phyloP scores from a whole-genome alignment of 192 early-diverging fungal species.

The Entophlyctis helioformis region DNA sequence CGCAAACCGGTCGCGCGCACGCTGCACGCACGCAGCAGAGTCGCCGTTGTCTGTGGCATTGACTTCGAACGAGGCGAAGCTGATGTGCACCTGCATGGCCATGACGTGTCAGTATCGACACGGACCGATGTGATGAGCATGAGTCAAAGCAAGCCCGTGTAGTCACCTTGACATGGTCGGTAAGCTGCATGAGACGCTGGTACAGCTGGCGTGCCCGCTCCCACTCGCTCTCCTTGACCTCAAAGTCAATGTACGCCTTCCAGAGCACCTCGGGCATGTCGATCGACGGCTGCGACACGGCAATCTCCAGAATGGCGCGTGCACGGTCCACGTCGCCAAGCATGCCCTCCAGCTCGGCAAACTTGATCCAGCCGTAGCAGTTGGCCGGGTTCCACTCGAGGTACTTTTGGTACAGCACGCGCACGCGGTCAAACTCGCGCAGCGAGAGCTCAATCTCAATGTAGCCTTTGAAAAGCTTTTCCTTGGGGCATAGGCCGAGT shows the following conservation, averaged over 20 bases:
- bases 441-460: conserved; percentile 90
- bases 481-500: conserved; percentile 82
- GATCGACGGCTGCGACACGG: conserved; percentile 72
- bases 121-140: background rate
- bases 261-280: conserved; percentile 99
- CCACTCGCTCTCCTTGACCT: conserved; percentile 72
- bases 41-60: conserved; percentile 44
- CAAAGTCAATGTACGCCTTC: conserved; percentile 98
- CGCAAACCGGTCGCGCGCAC: conserved; percentile 66
- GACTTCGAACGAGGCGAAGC: conserved; percentile 84
- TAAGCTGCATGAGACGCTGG: conserved; percentile 68
- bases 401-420: conserved; percentile 82
- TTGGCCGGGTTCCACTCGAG: conserved; percentile 78
- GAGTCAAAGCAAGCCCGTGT: too few species aligned
- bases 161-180: conserved; percentile 96
- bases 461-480: conserved; percentile 88
- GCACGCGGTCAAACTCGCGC: conserved; percentile 87
- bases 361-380: conserved; percentile 94
- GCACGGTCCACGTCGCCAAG: conserved; percentile 77
- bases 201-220: conserved; percentile 69
- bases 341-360: conserved; percentile 76
- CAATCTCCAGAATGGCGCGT: conserved; percentile 84
- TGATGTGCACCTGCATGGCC: conserved; percentile 59
- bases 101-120: background rate
- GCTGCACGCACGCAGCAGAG: conserved; percentile 19